Evolutionary conservation across 208 protist genomes (phyloP).

Genomic region (Trypanosoma brucei): DNA sequence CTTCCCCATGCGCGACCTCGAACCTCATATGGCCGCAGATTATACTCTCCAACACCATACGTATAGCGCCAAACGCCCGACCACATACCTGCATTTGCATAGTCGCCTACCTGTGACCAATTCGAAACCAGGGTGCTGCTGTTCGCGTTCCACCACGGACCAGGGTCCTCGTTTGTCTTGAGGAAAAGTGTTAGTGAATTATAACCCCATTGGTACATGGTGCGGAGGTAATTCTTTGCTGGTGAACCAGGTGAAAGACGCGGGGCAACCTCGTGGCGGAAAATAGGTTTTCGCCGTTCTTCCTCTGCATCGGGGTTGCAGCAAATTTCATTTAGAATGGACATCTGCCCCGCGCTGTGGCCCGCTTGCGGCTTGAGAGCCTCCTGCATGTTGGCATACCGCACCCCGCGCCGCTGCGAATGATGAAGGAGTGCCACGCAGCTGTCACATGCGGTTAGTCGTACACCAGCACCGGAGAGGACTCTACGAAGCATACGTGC

Average conservation of each 20-base stretch:
- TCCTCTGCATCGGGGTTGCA: constrained; percentile 85
- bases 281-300: constrained; percentile 77
- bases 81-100: constrained; percentile 87
- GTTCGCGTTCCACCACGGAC: constrained; percentile 88
- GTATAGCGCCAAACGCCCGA: constrained; percentile 87
- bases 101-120: constrained; percentile 86
- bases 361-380: constrained; percentile 68
- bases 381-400: constrained; percentile 80
- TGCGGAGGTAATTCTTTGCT: constrained; percentile 44
- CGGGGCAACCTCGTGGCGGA: constrained; percentile 64
- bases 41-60: constrained; percentile 85
- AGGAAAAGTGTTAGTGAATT: constrained; percentile 84
- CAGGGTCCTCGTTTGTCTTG: constrained; percentile 84
- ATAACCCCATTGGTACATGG: constrained; percentile 85
- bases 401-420: constrained; percentile 36
- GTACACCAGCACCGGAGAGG: background rate
- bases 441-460: too few relatives aligned
- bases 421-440: background rate
- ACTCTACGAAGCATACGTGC: background rate
- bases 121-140: constrained; percentile 77
- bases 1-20: constrained; percentile 72
- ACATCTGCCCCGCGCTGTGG: constrained; percentile 78
- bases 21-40: constrained; percentile 72
- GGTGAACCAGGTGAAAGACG: constrained; percentile 1
- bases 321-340: constrained; percentile 81